These are phyloP conservation scores for Pseudogymnoascus sp. DNA, from an alignment of 2,329 filamentous ascomycete species.

Conservation along the genomic window DNA sequence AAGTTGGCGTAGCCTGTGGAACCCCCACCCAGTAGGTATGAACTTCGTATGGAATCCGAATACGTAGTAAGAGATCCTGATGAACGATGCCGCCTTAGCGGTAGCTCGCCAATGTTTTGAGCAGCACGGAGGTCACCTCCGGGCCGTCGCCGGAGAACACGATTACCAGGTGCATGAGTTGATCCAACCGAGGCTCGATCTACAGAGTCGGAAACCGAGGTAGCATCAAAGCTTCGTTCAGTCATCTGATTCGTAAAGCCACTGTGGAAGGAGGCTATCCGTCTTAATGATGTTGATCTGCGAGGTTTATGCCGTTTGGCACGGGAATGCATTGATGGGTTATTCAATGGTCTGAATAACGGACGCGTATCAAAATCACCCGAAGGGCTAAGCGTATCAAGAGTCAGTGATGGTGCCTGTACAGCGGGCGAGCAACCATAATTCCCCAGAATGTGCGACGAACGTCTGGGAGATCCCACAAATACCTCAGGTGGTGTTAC, in stretches of 20 bases:
- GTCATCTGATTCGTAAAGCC: slow-evolving; percentile 44
- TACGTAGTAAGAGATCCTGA: slow-evolving; percentile 54
- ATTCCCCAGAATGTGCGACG: slow-evolving; percentile 46
- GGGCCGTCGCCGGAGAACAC: slow-evolving; percentile 62
- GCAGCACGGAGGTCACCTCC: slow-evolving; percentile 69
- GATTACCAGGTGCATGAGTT: slow-evolving; percentile 42
- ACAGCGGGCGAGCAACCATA: slow-evolving; percentile 34
- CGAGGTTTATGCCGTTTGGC: slow-evolving; percentile 36
- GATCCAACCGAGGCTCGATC: slow-evolving; percentile 35
- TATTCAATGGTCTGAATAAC: slow-evolving; percentile 15
- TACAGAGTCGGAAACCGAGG: slow-evolving; percentile 48
- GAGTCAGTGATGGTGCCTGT: slow-evolving; percentile 23
- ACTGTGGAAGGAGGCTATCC: slow-evolving; percentile 56
- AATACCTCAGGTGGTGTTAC: slow-evolving; percentile 48
- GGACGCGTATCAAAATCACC: slow-evolving; percentile 15
- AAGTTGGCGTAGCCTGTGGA: slow-evolving; percentile 40
- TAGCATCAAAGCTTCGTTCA: slow-evolving; percentile 55
- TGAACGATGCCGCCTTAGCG: slow-evolving; percentile 48
- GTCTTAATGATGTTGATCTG: slow-evolving; percentile 45
- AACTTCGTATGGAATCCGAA: slow-evolving; percentile 54
- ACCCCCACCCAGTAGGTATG: slow-evolving; percentile 37
- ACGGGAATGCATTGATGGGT: slow-evolving; percentile 17
- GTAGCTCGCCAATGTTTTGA: slow-evolving; percentile 53
- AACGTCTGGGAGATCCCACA: slow-evolving; percentile 43
- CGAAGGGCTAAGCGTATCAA: slow-evolving; percentile 19